Base-by-base conservation (phyloP, 2,329 filamentous ascomycete genomes). In the Colletotrichum endophyticum region DNA sequence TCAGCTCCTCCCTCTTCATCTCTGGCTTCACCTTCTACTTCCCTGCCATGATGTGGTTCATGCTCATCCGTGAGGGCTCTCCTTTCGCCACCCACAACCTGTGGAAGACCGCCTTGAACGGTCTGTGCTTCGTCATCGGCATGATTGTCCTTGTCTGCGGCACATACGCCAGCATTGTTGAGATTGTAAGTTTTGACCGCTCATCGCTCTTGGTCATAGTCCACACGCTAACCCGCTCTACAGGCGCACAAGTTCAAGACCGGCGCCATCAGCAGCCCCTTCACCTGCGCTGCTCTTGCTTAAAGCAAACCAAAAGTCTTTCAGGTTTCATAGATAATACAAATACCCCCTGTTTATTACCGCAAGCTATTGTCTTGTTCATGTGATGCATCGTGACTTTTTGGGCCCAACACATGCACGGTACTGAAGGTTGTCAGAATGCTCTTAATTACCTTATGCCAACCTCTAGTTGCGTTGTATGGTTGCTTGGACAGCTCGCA, bases 1-100 rank as follows among this genome's bases (percentile, higher is more conserved):
- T 90, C 80, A 86, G 83, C 64, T 89, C 88, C 3, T 85, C 88
- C 3, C 86, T 90, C 34, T 90, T 90, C 81, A 84, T 90, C 79
- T 85, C 44, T 8, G 83, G 83, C 44, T 84, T 84, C 68, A 86
- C 86, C 34, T 87, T 88, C 77, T 86, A 87, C 77, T 81, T 87
- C 70, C 83, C 87, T 19, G 84, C 86, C 57, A 82, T 87, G 68
- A 84, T 88, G 79, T 87, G 85, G 83, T 86, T 87, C 80, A 84
- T 87, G 78, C 84, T 87, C 61, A 80, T 84, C 66, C 77, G 80
- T 57, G 80, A 84, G 73, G 83, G 83, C 27, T 72, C 81, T 3
- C 80, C 80, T 75, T 80, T 80, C 78, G 78, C 81, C 74, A 79
- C 80, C 74, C 71, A 83, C 66, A 84, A 84, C 80, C 78, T 83